Conservation (phyloP, 2,329 filamentous ascomycete species). For the Nigrospora osmanthi region DNA sequence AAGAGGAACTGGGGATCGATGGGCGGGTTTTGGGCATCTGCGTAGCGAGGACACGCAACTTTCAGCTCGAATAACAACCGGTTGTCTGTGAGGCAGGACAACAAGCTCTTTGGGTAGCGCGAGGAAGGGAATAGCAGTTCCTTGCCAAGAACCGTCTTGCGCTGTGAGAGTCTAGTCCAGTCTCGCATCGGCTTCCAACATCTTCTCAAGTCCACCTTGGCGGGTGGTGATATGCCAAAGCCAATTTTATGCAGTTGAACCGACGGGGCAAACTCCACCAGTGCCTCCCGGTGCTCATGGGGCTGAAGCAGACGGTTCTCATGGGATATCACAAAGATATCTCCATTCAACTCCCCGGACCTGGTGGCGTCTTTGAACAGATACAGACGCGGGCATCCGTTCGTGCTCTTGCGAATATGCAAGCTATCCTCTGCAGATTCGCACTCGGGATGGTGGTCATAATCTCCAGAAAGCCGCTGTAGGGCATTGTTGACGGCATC, state of each 20-base stretch:
- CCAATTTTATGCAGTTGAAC: slow-evolving; percentile 8
- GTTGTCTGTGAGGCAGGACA: too few species aligned
- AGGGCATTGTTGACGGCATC: too few species aligned
- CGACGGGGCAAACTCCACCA: slow-evolving; percentile 8
- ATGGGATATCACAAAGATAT: slow-evolving; percentile 20
- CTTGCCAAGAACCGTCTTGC: too few species aligned
- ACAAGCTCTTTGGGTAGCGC: too few species aligned
- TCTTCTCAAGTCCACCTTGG: too few species aligned
- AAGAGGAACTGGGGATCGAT: neutral
- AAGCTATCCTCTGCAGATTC: slow-evolving; percentile 21
- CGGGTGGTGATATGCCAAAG: too few species aligned
- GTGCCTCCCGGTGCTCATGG: slow-evolving; percentile 23
- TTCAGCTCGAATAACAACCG: too few species aligned
- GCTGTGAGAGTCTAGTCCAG: too few species aligned
- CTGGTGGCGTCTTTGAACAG: slow-evolving; percentile 22
- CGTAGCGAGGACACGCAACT: neutral
- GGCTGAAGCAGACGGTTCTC: slow-evolving; percentile 17
- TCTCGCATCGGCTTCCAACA: too few species aligned
- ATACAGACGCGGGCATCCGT: slow-evolving; percentile 6
- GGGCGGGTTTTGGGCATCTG: neutral
- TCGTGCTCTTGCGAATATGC: slow-evolving; percentile 3
- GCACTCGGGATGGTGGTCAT: slow-evolving; percentile 14
- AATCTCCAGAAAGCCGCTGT: slow-evolving; percentile 5
- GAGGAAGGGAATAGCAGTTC: too few species aligned
- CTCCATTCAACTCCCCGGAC: too few species aligned